phyloP scores from a whole-genome alignment of 2,329 filamentous ascomycete genomes.

The Penicillium sp. region DNA sequence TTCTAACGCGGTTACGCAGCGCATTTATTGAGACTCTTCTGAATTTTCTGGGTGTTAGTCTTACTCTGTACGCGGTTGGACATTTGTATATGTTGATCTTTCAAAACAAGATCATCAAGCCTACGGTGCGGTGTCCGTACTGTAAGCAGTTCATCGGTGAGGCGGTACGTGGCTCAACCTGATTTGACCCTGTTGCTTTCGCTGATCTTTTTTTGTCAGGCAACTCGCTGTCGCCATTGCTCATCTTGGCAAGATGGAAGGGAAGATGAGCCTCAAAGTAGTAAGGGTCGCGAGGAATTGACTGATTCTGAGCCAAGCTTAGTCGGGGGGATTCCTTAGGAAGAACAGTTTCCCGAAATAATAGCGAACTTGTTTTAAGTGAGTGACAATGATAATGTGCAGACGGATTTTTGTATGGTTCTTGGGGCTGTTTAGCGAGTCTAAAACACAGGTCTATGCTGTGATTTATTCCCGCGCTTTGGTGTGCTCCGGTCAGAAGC shows the following conservation, averaged over 20 bases:
- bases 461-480: no score
- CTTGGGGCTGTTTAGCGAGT: neutral
- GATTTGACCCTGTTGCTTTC: neutral
- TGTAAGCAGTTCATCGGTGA: constrained; percentile 53
- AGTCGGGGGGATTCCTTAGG: neutral
- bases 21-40: constrained; percentile 50
- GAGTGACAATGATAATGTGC: neutral
- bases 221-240: constrained; percentile 55
- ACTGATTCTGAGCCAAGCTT: neutral
- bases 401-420: no score
- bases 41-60: constrained; percentile 64
- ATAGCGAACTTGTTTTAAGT: neutral
- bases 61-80: constrained; percentile 65
- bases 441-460: no score
- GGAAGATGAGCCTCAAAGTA: constrained; percentile 41
- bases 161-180: constrained; percentile 51
- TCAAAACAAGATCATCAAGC: constrained; percentile 69
- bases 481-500: no score
- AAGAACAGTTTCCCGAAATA: neutral
- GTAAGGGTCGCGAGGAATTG: neutral
- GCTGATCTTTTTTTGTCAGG: constrained; percentile 31
- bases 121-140: constrained; percentile 64
- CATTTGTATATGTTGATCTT: constrained; percentile 61
- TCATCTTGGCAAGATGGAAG: constrained; percentile 59
- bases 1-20: constrained; percentile 5